phyloP scores from a whole-genome alignment of 208 protist species.

The Trypanosoma congolense region DNA sequence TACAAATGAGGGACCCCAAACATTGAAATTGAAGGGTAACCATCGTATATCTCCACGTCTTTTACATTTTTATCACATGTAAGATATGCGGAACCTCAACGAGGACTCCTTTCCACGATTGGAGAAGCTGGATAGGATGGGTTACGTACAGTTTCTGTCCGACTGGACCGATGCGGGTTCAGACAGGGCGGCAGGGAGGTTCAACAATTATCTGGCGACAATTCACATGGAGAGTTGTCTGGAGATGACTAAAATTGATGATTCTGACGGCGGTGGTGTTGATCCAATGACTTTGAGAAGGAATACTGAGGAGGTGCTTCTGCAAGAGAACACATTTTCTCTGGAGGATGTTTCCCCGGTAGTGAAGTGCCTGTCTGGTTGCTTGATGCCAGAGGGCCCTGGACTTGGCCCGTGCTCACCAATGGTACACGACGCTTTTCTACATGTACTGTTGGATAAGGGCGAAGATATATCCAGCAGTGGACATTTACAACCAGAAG shows the following conservation, averaged over 20 bases:
- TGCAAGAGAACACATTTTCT: conserved; percentile 5
- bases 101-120: neutral
- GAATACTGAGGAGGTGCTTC: neutral
- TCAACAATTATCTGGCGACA: conserved; percentile 6
- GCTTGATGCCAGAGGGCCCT: neutral
- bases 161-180: conserved; percentile 17
- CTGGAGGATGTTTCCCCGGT: conserved; percentile 5
- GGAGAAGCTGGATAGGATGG: neutral
- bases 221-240: too few species aligned
- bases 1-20: too few species aligned
- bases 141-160: conserved; percentile 15
- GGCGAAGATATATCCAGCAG: too few species aligned
- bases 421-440: conserved; percentile 9
- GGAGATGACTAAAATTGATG: neutral
- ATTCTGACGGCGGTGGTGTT: neutral
- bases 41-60: too few species aligned
- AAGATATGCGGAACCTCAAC: neutral
- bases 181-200: conserved; percentile 1
- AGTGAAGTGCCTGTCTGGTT: conserved; percentile 9
- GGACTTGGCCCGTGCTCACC: neutral
- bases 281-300: neutral
- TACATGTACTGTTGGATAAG: conserved; percentile 13
- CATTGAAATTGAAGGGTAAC: too few species aligned
- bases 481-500: too few species aligned
- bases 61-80: too few species aligned